Conservation (phyloP, 495 filamentous ascomycete genomes). For the Penicillium longicatenatum region DNA sequence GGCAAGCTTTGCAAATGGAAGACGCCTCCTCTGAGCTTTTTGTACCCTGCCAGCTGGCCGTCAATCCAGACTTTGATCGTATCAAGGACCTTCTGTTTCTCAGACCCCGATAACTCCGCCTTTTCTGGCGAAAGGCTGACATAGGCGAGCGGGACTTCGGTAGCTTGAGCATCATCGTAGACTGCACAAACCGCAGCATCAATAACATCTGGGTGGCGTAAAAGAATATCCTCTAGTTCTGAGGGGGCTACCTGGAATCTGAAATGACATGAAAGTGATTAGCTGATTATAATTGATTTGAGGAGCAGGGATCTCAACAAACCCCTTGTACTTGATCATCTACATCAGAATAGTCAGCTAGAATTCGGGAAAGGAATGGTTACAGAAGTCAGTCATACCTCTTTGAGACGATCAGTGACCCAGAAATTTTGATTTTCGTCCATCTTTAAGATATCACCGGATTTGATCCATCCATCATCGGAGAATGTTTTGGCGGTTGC, state of each 20-base stretch:
- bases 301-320: constrained; percentile 31
- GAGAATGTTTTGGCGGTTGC: constrained; percentile 8
- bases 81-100: constrained; percentile 33
- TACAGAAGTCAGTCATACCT: constrained; percentile 3
- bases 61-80: constrained; percentile 21
- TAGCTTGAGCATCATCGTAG: constrained; percentile 60
- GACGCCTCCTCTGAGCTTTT: constrained; percentile 26
- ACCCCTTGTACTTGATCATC: constrained; percentile 44
- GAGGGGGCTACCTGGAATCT: constrained; percentile 79
- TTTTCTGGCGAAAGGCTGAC: constrained; percentile 45
- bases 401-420: constrained; percentile 13
- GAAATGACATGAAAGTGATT: not conserved
- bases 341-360: constrained; percentile 18
- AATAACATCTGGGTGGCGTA: constrained; percentile 63
- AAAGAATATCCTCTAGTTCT: constrained; percentile 71
- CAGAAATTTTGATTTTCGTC: constrained; percentile 13
- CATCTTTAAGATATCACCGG: constrained; percentile 12
- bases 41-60: constrained; percentile 21
- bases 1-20: constrained; percentile 22
- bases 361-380: not conserved
- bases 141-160: constrained; percentile 77
- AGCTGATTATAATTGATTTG: not conserved
- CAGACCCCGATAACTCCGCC: constrained; percentile 36
- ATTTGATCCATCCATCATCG: constrained; percentile 10
- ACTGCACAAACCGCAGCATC: constrained; percentile 76